Evolutionary conservation across 2,329 filamentous ascomycete genomes (phyloP).

Genomic region (Monosporascus sp.): DNA sequence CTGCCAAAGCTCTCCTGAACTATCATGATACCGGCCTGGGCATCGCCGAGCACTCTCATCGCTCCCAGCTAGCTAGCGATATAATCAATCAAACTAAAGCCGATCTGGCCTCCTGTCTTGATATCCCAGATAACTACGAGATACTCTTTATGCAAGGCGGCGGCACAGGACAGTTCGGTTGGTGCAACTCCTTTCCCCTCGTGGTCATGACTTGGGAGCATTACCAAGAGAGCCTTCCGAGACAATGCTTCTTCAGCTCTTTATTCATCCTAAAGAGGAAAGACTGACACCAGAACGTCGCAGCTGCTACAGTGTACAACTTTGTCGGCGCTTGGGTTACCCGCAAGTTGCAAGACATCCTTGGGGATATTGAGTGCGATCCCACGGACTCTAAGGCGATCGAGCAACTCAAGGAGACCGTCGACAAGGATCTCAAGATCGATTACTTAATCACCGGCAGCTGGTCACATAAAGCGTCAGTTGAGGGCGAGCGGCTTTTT

Average conservation of each 20-base stretch:
- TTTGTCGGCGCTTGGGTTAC: conserved; percentile 74
- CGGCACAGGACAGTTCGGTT: conserved; percentile 82
- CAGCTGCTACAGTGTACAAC: conserved; percentile 79
- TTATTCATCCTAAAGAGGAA: no score
- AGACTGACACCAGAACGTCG: no score
- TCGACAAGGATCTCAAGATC: conserved; percentile 68
- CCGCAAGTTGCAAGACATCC: conserved; percentile 56
- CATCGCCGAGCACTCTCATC: conserved; percentile 86
- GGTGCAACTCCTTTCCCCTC: no score
- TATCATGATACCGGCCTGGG: conserved; percentile 78
- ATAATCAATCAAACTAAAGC: conserved; percentile 78
- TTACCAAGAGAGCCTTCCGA: no score
- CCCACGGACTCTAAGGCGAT: conserved; percentile 39
- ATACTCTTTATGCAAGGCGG: conserved; percentile 85
- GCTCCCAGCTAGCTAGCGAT: conserved; percentile 69
- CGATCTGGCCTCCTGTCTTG: conserved; percentile 67
- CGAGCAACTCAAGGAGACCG: conserved; percentile 55
- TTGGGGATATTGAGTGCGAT: conserved; percentile 48
- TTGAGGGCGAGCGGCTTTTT: conserved; percentile 74
- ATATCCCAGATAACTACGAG: conserved; percentile 82
- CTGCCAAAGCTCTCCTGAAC: conserved; percentile 73
- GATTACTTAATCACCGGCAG: conserved; percentile 90
- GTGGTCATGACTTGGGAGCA: no score
- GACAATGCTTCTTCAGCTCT: no score
- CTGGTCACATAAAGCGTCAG: conserved; percentile 87